Conservation (phyloP, 2,329 filamentous ascomycete genomes). For the Sporothrix sp. region DNA sequence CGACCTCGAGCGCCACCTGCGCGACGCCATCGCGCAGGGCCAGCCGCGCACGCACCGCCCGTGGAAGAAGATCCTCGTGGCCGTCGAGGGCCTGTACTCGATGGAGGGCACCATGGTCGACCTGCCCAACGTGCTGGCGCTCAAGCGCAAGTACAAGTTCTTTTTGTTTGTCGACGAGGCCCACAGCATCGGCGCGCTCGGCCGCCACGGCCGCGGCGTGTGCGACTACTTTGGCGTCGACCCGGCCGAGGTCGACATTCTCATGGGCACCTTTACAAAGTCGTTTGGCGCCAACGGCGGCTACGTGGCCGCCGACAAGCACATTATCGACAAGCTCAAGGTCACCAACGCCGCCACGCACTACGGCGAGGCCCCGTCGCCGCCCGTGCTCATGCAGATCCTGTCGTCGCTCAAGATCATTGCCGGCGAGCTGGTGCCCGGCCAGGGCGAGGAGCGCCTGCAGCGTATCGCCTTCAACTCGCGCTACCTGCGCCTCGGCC, state of each 20-base stretch:
- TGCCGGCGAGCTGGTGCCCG: conserved; percentile 73
- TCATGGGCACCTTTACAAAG: conserved; percentile 98
- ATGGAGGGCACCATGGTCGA: conserved; percentile 99
- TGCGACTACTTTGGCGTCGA: conserved; percentile 96
- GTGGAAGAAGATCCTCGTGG: conserved; percentile 98
- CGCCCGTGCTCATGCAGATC: conserved; percentile 86
- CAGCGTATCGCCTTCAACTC: conserved; percentile 98
- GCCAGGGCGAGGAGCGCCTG: conserved; percentile 89
- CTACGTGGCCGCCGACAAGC: conserved; percentile 82
- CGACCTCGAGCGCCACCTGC: conserved; percentile 74
- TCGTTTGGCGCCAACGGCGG: conserved; percentile 97
- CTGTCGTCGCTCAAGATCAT: conserved; percentile 79
- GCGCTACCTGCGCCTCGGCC: conserved; percentile 88
- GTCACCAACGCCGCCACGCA: conserved; percentile 77
- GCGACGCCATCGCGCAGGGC: conserved; percentile 89
- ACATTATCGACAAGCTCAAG: conserved; percentile 85
- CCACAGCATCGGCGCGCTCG: conserved; percentile 88
- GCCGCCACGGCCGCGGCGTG: conserved; percentile 79
- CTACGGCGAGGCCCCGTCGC: conserved; percentile 78
- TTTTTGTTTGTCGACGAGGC: conserved; percentile 92
- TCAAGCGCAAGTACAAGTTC: conserved; percentile 97
- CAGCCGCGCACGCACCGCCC: conserved; percentile 96
- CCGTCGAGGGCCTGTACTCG: conserved; percentile 93
- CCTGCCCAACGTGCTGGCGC: conserved; percentile 73
- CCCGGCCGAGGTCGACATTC: conserved; percentile 77